A percentile compares a stretch with the other conserved stretches of the same genome.
These are phyloP conservation scores for Bonia amplexicaulis DNA, from an alignment of 176 grass and related monocot species.

Conservation along the genomic window DNA sequence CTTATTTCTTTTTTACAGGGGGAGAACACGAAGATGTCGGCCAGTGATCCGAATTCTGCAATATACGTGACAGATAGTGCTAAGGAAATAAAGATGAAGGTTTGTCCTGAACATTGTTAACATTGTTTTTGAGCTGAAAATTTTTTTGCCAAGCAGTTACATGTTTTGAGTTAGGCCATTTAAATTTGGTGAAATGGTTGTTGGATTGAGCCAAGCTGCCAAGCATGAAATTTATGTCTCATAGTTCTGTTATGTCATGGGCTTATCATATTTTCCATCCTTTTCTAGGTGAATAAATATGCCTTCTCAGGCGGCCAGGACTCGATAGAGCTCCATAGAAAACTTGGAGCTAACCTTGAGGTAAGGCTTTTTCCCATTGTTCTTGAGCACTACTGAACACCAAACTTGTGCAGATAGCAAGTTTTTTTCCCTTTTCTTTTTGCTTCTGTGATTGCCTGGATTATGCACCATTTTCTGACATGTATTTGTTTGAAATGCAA, in stretches of 20 bases:
- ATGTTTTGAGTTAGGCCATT: background rate
- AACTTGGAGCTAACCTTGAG: constrained; percentile 91
- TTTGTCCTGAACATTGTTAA: constrained; percentile 23
- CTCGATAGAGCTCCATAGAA: constrained; percentile 75
- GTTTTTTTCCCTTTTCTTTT: background rate
- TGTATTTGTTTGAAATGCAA: background rate
- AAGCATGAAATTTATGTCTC: background rate
- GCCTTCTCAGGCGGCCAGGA: constrained; percentile 94
- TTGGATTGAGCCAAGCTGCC: background rate
- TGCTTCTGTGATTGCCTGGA: background rate
- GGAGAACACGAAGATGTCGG: constrained; percentile 97
- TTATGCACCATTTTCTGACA: background rate
- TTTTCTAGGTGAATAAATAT: constrained; percentile 79
- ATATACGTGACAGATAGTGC: constrained; percentile 91
- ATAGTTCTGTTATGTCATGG: background rate
- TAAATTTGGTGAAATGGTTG: background rate
- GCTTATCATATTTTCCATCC: background rate
- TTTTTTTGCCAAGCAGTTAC: background rate
- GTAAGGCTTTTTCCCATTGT: constrained; percentile 12
- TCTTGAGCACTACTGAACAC: background rate
- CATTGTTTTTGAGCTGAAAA: constrained; percentile 10
- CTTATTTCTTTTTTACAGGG: constrained; percentile 45
- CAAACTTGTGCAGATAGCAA: background rate
- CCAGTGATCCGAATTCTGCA: constrained; percentile 92
- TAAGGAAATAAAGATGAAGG: constrained; percentile 93